These are phyloP conservation scores for Apodospora peruviana DNA, from an alignment of 495 filamentous ascomycete species.

Conservation along the genomic window DNA sequence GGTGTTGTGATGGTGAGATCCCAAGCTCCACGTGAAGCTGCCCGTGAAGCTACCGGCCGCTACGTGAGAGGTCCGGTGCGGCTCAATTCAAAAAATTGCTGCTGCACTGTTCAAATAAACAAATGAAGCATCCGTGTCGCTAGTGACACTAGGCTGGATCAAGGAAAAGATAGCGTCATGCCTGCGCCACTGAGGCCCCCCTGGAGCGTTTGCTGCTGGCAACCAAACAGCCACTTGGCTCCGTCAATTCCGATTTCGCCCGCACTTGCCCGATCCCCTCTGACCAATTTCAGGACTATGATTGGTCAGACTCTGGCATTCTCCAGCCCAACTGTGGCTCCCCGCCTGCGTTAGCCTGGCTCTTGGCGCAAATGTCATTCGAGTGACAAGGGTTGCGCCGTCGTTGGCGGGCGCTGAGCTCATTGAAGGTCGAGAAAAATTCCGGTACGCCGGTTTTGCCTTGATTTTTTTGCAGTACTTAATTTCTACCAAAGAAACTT, in stretches of 20 bases:
- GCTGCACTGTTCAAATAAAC: no score
- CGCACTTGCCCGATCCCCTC: conserved; percentile 9
- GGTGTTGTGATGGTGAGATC: no score
- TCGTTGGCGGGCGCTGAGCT: not conserved
- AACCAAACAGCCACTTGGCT: no score
- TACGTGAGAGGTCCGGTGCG: no score
- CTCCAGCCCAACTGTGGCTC: conserved; percentile 24
- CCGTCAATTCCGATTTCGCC: conserved; percentile 25
- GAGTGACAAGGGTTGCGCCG: not conserved
- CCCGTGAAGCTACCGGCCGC: no score
- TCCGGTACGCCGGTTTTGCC: not conserved
- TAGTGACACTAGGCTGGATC: no score
- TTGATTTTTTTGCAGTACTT: conserved; percentile 4
- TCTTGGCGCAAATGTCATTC: conserved; percentile 22
- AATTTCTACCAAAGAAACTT: no score
- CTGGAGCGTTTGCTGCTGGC: not conserved
- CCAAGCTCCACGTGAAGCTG: no score
- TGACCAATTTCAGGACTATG: conserved; percentile 17
- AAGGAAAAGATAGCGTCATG: no score
- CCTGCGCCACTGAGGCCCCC: no score
- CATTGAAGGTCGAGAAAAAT: not conserved
- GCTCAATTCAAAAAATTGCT: no score
- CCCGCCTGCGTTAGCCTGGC: not conserved
- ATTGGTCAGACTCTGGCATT: conserved; percentile 16
- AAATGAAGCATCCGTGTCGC: no score